Percentiles rank a stretch among this genome's conserved stretches.
Conservation (phyloP, 2,329 filamentous ascomycete genomes). For the Alternaria ethzedia region DNA sequence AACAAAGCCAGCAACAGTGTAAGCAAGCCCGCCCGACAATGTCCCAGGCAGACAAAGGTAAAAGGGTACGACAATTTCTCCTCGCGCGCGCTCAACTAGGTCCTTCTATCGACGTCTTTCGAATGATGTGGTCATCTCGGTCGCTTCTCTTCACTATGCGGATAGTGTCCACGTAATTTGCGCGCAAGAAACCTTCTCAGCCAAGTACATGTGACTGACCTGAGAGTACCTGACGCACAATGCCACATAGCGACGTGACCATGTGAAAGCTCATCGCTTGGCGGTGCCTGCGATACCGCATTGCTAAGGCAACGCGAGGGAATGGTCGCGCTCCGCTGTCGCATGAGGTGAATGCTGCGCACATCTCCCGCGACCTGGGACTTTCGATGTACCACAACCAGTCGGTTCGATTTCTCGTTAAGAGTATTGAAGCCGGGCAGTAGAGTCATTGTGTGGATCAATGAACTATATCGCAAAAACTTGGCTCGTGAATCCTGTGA, state of each 20-base stretch:
- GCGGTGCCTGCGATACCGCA: neutral
- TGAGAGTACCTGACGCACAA: neutral
- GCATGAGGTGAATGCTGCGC: neutral
- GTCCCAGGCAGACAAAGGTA: slow-evolving; percentile 12
- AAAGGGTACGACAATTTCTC: neutral
- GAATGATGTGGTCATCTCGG: neutral
- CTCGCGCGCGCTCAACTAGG: too few species aligned
- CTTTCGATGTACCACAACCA: neutral
- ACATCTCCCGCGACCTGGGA: neutral
- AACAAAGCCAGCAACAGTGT: slow-evolving; percentile 5
- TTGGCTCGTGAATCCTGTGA: neutral
- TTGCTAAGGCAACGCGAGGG: too few species aligned
- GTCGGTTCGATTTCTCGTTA: neutral
- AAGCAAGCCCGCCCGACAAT: slow-evolving; percentile 4
- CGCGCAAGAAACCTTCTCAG: neutral
- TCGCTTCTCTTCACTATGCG: neutral
- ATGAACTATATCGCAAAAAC: neutral
- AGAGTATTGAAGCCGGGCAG: neutral
- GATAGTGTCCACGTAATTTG: neutral
- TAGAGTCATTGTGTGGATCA: too few species aligned
- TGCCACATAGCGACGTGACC: neutral
- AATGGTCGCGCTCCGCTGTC: neutral
- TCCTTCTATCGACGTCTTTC: neutral
- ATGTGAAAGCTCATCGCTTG: neutral
- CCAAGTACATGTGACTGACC: neutral